These are phyloP conservation scores for Rhododendron mucronatum DNA, from an alignment of 148 eudicot genomes.

Conservation along the genomic window DNA sequence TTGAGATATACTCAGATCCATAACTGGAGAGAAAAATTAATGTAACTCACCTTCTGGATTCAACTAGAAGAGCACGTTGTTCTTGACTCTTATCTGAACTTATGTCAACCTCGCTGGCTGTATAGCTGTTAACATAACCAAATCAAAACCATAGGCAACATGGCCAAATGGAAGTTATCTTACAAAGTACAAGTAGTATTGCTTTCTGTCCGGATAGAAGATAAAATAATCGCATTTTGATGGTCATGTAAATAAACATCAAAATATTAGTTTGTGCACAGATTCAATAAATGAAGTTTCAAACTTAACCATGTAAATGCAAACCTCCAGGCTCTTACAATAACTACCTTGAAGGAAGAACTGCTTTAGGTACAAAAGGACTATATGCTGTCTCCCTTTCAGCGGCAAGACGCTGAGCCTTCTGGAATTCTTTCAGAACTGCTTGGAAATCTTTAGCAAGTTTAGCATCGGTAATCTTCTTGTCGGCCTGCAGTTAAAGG, in stretches of 20 bases:
- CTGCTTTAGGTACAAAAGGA: slow-evolving; percentile 26
- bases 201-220: background rate
- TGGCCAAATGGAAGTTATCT: background rate
- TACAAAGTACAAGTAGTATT: background rate
- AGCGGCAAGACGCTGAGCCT: slow-evolving; percentile 35
- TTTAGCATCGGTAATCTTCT: slow-evolving; percentile 35
- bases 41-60: slow-evolving; percentile 20
- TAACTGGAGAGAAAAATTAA: background rate
- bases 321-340: background rate
- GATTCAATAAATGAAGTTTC: background rate
- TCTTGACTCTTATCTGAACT: slow-evolving; percentile 13
- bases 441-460: slow-evolving; percentile 39
- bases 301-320: background rate
- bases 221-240: slow-evolving; percentile 9
- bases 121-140: slow-evolving; percentile 12
- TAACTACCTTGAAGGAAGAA: slow-evolving; percentile 21
- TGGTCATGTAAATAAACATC: background rate
- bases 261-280: background rate
- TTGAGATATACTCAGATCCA: slow-evolving; percentile 4
- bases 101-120: slow-evolving; percentile 6
- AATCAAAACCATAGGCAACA: background rate
- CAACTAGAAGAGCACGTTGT: slow-evolving; percentile 18
- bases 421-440: slow-evolving; percentile 35
- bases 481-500: slow-evolving; percentile 21
- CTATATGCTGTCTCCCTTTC: slow-evolving; percentile 32